These are phyloP conservation scores for Lactifluus volemus DNA, from an alignment of 768 basidiomycete species.

Conservation along the genomic window DNA sequence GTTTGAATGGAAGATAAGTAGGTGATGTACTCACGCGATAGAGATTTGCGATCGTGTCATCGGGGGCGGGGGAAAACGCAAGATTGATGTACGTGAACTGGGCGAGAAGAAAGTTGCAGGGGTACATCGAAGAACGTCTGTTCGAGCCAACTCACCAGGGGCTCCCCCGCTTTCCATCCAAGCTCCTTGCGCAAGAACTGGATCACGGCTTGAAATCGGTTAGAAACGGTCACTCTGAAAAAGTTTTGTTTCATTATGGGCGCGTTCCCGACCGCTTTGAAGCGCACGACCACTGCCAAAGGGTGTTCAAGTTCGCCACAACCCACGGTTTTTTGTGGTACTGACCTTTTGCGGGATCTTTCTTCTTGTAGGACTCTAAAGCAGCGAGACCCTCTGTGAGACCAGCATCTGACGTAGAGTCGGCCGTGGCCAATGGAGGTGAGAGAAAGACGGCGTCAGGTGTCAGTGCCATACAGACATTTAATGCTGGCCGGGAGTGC, in stretches of 20 bases:
- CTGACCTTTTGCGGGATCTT: constrained; percentile 71
- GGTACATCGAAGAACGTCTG: background rate
- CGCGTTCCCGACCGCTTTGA: constrained; percentile 96
- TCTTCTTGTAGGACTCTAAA: constrained; percentile 80
- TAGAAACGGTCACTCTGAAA: constrained; percentile 93
- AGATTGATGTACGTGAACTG: constrained; percentile 76
- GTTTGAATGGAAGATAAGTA: background rate
- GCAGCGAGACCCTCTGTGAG: constrained; percentile 53
- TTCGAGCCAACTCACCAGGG: constrained; percentile 49
- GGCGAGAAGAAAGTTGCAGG: background rate
- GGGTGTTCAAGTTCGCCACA: background rate
- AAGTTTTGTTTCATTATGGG: constrained; percentile 99
- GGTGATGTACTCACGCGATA: constrained; percentile 42
- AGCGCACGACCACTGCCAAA: constrained; percentile 79
- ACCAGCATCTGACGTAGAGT: constrained; percentile 6
- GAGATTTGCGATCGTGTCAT: constrained; percentile 64
- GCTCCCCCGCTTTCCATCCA: constrained; percentile 78
- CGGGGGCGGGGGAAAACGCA: constrained; percentile 68
- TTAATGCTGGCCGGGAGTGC: too few species aligned
- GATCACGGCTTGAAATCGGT: constrained; percentile 92
- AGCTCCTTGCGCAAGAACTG: constrained; percentile 87
- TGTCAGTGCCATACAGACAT: constrained; percentile 11
- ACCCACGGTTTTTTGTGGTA: background rate
- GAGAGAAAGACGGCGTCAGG: constrained; percentile 10
- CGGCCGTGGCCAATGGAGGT: background rate